phyloP scores from a whole-genome alignment of 805 yeast species.

The Metschnikowia chrysomelidarum region DNA sequence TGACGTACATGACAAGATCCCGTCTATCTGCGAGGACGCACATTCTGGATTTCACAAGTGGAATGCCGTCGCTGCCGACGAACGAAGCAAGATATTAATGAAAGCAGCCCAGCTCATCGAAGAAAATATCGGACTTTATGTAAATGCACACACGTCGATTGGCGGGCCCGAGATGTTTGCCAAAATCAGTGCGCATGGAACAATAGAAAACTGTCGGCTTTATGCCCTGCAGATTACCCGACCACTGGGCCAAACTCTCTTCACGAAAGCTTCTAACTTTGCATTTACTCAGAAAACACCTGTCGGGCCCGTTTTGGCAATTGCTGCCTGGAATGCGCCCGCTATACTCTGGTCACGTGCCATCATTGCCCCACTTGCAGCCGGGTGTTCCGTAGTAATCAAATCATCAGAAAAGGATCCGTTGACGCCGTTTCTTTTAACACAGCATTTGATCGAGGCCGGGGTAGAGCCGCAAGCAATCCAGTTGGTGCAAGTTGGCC shows the following conservation, averaged over 20 bases:
- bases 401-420: constrained; percentile 44
- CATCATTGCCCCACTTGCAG: constrained; percentile 44
- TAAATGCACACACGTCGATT: constrained; percentile 14
- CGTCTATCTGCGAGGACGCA: constrained; percentile 20
- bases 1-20: constrained; percentile 4
- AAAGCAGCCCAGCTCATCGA: constrained; percentile 18
- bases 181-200: constrained; percentile 6
- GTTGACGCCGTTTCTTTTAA: constrained; percentile 28
- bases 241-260: constrained; percentile 20
- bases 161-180: constrained; percentile 12
- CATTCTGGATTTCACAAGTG: constrained; percentile 28
- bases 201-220: constrained; percentile 13
- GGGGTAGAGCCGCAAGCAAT: constrained; percentile 39
- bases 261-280: constrained; percentile 17
- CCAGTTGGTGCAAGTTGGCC: constrained; percentile 31
- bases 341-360: constrained; percentile 39
- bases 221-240: constrained; percentile 12
- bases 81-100: constrained; percentile 22
- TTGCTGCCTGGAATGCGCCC: constrained; percentile 53
- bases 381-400: constrained; percentile 47
- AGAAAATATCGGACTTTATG: constrained; percentile 8
- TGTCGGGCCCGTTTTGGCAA: constrained; percentile 44
- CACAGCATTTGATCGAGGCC: constrained; percentile 32
- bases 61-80: constrained; percentile 18
- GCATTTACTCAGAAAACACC: constrained; percentile 37